Conservation (phyloP, 768 basidiomycete species). For the Flagelloscypha sp. region DNA sequence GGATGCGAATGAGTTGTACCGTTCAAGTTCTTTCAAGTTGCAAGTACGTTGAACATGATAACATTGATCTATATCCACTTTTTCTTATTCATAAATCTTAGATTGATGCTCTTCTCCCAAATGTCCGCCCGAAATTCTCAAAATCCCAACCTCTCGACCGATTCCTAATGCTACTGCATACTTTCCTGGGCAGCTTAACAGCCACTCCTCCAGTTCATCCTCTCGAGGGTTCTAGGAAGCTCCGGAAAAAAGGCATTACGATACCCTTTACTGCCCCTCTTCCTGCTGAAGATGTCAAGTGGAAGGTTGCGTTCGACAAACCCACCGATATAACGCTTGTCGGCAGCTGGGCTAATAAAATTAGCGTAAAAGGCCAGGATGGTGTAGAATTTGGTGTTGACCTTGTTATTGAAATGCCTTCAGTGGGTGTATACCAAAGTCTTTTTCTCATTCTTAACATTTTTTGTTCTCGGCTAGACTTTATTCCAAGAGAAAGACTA, state of each 20-base stretch:
- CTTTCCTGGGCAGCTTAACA: constrained; percentile 52
- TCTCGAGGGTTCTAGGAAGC: constrained; percentile 47
- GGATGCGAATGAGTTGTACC: constrained; percentile 66
- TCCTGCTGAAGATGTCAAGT: constrained; percentile 74
- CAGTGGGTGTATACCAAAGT: constrained; percentile 36
- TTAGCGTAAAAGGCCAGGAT: constrained; percentile 66
- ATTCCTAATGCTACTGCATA: constrained; percentile 62
- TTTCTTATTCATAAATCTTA: constrained; percentile 26
- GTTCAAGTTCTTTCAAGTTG: constrained; percentile 76
- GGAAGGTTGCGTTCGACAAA: constrained; percentile 77
- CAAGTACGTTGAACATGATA: constrained; percentile 42
- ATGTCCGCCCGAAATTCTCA: constrained; percentile 58
- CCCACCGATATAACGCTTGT: constrained; percentile 72
- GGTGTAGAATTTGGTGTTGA: constrained; percentile 62
- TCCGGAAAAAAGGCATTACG: constrained; percentile 46
- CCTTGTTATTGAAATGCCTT: constrained; percentile 80
- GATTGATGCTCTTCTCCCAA: constrained; percentile 77
- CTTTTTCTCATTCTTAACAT: neutral
- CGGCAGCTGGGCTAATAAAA: constrained; percentile 82
- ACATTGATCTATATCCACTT: constrained; percentile 3
- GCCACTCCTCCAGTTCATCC: constrained; percentile 55
- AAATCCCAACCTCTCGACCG: constrained; percentile 52
- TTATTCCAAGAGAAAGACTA: constrained; percentile 98
- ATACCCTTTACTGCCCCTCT: constrained; percentile 65
- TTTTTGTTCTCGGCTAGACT: constrained; percentile 25